Conservation (phyloP, 2,329 filamentous ascomycete genomes). For the Clarireedia sp. region DNA sequence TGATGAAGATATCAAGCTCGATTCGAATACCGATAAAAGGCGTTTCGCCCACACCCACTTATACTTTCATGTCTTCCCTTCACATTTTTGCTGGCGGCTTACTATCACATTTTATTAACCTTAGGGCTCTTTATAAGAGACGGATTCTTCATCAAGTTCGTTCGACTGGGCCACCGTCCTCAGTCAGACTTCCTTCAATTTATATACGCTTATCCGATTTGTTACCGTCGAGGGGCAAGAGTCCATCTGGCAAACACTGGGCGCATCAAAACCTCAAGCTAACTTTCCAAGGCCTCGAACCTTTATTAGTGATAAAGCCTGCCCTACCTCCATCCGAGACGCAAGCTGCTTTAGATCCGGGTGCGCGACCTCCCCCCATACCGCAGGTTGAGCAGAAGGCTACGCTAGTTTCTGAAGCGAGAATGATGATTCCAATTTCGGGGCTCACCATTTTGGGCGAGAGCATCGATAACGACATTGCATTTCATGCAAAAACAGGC, state of each 20-base stretch:
- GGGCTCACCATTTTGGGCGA: slow-evolving; percentile 22
- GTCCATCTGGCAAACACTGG: slow-evolving; percentile 41
- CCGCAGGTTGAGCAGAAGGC: slow-evolving; percentile 16
- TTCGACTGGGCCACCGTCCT: slow-evolving; percentile 20
- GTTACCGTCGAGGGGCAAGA: slow-evolving; percentile 36
- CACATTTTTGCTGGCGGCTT: slow-evolving; percentile 32
- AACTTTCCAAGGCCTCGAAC: slow-evolving; percentile 38
- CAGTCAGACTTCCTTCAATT: slow-evolving; percentile 26
- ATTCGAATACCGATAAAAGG: slow-evolving; percentile 24
- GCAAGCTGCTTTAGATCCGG: background rate
- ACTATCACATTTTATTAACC: slow-evolving; percentile 32
- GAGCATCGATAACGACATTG: slow-evolving; percentile 27
- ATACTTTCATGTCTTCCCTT: slow-evolving; percentile 30
- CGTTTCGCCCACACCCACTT: slow-evolving; percentile 23
- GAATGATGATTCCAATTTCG: slow-evolving; percentile 24
- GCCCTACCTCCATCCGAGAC: background rate
- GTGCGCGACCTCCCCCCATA: background rate
- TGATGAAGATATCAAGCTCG: slow-evolving; percentile 19
- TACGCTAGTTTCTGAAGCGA: slow-evolving; percentile 27
- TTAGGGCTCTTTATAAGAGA: slow-evolving; percentile 27
- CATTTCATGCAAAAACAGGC: slow-evolving; percentile 24
- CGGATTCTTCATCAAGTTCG: slow-evolving; percentile 22
- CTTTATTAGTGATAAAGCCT: background rate
- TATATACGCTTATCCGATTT: slow-evolving; percentile 24
- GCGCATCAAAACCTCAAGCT: slow-evolving; percentile 29